Conservation (phyloP, 2,329 filamentous ascomycete species). For the Plectosphaerella sp. region DNA sequence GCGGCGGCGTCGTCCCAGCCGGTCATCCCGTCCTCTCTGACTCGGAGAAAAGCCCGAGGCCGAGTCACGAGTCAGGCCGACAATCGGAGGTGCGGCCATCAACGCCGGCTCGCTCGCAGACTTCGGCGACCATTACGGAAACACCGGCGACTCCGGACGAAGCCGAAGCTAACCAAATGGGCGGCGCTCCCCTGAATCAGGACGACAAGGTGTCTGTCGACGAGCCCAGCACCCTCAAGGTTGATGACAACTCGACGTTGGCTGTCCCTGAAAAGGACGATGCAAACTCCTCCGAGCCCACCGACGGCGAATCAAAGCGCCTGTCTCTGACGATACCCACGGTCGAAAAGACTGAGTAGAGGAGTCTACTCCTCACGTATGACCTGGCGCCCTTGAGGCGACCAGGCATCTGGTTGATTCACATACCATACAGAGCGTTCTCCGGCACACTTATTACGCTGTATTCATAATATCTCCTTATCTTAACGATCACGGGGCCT, state of each 20-base stretch:
- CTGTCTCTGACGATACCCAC: slow-evolving; percentile 4
- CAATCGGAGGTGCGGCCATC: neutral
- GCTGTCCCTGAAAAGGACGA: neutral
- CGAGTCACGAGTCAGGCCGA: slow-evolving; percentile 8
- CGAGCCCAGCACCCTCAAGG: neutral
- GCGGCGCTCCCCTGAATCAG: neutral
- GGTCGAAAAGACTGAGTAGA: neutral
- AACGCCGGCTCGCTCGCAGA: neutral
- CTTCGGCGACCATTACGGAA: neutral
- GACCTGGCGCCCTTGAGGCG: too few species aligned
- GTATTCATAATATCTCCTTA: neutral
- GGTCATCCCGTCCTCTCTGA: slow-evolving; percentile 19
- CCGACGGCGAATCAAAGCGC: neutral
- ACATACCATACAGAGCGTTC: neutral
- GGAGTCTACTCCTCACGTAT: too few species aligned
- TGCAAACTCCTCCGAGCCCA: neutral
- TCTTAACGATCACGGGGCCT: too few species aligned
- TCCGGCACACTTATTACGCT: neutral
- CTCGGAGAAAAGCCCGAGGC: slow-evolving; percentile 9
- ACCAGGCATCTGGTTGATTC: too few species aligned
- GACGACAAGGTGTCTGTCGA: neutral
- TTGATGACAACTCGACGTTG: neutral
- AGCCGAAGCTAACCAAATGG: neutral
- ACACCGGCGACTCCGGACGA: neutral
- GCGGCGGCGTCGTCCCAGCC: slow-evolving; percentile 81